Conservation (phyloP, 164 flowering plant genomes). For the Vitis labrusca region DNA sequence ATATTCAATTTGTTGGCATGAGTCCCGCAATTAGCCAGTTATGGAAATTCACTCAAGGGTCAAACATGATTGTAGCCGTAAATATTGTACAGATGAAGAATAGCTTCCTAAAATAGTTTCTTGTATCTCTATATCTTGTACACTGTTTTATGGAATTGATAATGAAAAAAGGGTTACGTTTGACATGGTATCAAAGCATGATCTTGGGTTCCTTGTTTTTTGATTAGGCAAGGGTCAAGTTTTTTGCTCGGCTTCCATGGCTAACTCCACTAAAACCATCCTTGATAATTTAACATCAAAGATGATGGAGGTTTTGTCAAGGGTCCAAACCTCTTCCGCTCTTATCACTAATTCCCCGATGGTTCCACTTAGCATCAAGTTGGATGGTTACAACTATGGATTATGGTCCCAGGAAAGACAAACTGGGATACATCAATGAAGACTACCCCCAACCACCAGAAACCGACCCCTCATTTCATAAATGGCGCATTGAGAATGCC, state of each 20-base stretch:
- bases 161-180: not conserved
- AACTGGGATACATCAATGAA: too few relatives aligned
- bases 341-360: not conserved
- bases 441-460: not conserved
- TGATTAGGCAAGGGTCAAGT: not conserved
- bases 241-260: not conserved
- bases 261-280: not conserved
- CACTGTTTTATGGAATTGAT: not conserved
- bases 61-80: too few relatives aligned
- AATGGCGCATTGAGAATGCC: slow-evolving; percentile 8
- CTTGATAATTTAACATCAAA: slow-evolving; percentile 2
- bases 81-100: not conserved
- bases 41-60: too few relatives aligned
- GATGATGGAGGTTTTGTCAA: not conserved
- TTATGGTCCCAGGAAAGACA: too few relatives aligned
- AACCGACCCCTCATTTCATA: slow-evolving; percentile 1
- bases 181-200: not conserved
- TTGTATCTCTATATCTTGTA: slow-evolving; percentile 6
- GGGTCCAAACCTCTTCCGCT: too few relatives aligned
- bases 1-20: too few relatives aligned
- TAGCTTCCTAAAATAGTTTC: slow-evolving; percentile 1
- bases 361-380: slow-evolving; percentile 1
- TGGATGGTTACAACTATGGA: too few relatives aligned
- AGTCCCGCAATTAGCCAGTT: too few relatives aligned
- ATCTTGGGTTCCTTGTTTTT: not conserved